Percentiles rank a stretch among this genome's conserved stretches.
Conservation (phyloP, 176 grass and related monocot genomes). For the Cenchrus americanus region DNA sequence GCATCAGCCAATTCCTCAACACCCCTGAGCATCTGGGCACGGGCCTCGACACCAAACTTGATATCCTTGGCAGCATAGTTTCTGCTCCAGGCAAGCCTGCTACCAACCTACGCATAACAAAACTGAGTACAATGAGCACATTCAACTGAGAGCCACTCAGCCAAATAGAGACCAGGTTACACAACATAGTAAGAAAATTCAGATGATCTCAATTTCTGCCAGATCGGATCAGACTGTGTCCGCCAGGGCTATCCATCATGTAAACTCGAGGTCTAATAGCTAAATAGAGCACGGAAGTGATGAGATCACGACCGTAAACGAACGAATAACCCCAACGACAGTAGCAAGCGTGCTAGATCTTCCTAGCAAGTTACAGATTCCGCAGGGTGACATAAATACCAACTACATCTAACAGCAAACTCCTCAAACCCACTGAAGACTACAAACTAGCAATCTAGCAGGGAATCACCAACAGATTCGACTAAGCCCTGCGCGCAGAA, state of each 20-base stretch:
- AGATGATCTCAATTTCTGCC: background rate
- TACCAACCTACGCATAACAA: conserved; percentile 69
- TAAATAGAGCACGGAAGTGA: background rate
- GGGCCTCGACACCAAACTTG: conserved; percentile 93
- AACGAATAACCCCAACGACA: background rate
- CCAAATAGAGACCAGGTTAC: background rate
- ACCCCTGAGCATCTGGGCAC: conserved; percentile 89
- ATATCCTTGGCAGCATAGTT: conserved; percentile 98
- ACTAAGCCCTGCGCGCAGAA: background rate
- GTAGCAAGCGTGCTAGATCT: background rate
- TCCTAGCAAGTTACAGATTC: background rate
- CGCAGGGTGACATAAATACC: background rate
- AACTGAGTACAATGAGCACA: background rate
- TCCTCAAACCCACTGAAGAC: background rate
- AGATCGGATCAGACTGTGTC: background rate
- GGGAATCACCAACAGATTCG: background rate
- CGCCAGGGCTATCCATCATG: background rate
- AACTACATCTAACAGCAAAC: background rate
- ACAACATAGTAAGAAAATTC: background rate
- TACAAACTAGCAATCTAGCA: conserved; percentile 8
- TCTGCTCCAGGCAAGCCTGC: conserved; percentile 84
- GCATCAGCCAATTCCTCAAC: conserved; percentile 96
- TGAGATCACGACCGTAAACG: background rate
- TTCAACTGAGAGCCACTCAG: background rate
- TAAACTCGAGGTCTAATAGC: background rate